Evolutionary conservation across 2,329 filamentous ascomycete species (phyloP).

Genomic region (Epichloe amarillans): DNA sequence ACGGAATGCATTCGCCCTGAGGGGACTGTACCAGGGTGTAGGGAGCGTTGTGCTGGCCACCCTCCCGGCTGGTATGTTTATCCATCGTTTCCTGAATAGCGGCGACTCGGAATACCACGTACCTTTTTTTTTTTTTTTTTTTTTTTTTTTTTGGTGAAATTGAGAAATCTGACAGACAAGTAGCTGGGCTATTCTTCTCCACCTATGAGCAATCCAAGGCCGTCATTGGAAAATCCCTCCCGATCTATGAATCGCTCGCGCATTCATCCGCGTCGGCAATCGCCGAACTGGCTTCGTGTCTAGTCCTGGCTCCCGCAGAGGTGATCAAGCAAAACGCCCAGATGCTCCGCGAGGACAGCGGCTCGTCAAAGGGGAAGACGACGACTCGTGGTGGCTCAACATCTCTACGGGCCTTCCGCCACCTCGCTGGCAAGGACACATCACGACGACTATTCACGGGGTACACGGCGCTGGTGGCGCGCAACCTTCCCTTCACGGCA

Average conservation of each 20-base stretch:
- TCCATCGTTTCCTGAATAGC: too few relatives aligned
- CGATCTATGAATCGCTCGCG: constrained; percentile 53
- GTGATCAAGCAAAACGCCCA: constrained; percentile 92
- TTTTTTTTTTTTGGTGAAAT: too few relatives aligned
- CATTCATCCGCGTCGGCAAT: constrained; percentile 61
- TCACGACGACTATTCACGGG: constrained; percentile 50
- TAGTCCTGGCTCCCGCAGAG: constrained; percentile 78
- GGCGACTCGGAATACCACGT: too few relatives aligned
- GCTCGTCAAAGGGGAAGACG: constrained; percentile 6
- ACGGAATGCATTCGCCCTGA: constrained; percentile 41
- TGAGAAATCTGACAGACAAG: too few relatives aligned
- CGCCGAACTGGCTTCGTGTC: constrained; percentile 73
- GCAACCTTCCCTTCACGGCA: constrained; percentile 79
- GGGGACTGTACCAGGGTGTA: constrained; percentile 75
- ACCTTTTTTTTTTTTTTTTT: too few relatives aligned
- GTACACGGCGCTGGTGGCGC: constrained; percentile 66
- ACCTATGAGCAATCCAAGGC: constrained; percentile 71
- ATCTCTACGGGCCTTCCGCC: constrained; percentile 35
- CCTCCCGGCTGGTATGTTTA: constrained; percentile 58
- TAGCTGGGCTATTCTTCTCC: constrained; percentile 77
- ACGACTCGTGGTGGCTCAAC: constrained; percentile 17
- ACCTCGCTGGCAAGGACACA: constrained; percentile 39
- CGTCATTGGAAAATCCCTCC: constrained; percentile 38
- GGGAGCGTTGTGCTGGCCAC: constrained; percentile 77
- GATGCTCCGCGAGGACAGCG: constrained; percentile 41